Conservation (phyloP, 768 basidiomycete genomes). For the Termitomyces sp. region DNA sequence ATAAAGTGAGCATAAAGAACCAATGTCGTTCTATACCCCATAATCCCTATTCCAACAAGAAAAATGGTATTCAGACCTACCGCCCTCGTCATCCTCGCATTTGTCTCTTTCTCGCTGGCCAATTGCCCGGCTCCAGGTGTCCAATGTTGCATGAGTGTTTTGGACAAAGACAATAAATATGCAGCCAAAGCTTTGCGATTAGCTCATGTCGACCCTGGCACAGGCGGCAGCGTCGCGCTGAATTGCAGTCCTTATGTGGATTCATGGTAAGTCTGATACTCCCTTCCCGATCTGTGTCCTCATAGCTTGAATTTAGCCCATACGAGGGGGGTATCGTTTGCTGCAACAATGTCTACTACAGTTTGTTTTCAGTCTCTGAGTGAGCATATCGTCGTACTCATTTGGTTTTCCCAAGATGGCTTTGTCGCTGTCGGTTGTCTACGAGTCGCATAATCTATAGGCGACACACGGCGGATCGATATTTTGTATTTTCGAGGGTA, state of each 20-base stretch:
- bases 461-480: background rate
- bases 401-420: background rate
- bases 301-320: background rate
- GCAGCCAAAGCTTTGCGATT: background rate
- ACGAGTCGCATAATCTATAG: background rate
- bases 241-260: background rate
- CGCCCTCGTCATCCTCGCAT: background rate
- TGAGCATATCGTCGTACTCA: background rate
- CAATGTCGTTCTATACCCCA: background rate
- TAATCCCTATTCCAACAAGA: background rate
- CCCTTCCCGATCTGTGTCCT: background rate
- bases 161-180: background rate
- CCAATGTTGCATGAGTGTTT: conserved; percentile 3
- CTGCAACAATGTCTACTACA: conserved; percentile 5
- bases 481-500: background rate
- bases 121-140: conserved; percentile 7
- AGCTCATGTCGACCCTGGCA: background rate
- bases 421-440: background rate
- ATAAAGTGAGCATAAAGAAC: background rate
- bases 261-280: background rate
- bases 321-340: conserved; percentile 1
- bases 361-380: background rate
- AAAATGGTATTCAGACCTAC: background rate
- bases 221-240: background rate
- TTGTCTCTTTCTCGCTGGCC: background rate